Percentiles rank a stretch among this genome's conserved stretches.
These are phyloP conservation scores for Blastobotrys malaysiensis DNA, from an alignment of 1,139 yeast genomes.

Conservation along the genomic window DNA sequence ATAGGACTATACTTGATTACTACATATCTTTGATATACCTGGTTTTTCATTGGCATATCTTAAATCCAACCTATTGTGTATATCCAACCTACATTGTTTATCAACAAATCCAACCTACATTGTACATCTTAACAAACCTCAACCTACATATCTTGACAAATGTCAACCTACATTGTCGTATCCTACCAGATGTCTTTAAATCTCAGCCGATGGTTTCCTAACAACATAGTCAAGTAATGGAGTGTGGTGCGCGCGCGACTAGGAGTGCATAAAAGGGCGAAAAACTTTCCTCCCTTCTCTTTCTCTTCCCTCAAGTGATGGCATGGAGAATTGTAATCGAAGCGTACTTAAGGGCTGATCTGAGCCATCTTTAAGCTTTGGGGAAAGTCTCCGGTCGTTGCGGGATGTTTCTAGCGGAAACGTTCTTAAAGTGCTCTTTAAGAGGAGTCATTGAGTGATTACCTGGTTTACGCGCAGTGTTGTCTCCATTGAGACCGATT, in stretches of 20 bases:
- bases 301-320: constrained; percentile 4
- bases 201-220: no score
- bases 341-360: constrained; percentile 23
- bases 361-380: constrained; percentile 22
- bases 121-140: no score
- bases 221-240: no score
- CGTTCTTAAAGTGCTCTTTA: constrained; percentile 12
- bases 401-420: constrained; percentile 21
- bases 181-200: no score
- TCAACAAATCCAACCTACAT: no score
- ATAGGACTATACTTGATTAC: not conserved
- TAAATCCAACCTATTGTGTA: no score
- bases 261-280: not conserved
- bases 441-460: not conserved
- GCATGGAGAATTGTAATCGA: constrained; percentile 25
- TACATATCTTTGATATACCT: not conserved
- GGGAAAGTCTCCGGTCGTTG: constrained; percentile 33
- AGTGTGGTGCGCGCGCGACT: not conserved
- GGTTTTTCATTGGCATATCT: not conserved
- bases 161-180: no score
- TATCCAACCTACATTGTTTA: no score
- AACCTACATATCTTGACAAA: no score
- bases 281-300: not conserved
- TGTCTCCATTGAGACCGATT: constrained; percentile 1
- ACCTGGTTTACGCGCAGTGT: not conserved